These are phyloP conservation scores for Ephemerocybe angulata DNA, from an alignment of 768 basidiomycete species.

Conservation along the genomic window DNA sequence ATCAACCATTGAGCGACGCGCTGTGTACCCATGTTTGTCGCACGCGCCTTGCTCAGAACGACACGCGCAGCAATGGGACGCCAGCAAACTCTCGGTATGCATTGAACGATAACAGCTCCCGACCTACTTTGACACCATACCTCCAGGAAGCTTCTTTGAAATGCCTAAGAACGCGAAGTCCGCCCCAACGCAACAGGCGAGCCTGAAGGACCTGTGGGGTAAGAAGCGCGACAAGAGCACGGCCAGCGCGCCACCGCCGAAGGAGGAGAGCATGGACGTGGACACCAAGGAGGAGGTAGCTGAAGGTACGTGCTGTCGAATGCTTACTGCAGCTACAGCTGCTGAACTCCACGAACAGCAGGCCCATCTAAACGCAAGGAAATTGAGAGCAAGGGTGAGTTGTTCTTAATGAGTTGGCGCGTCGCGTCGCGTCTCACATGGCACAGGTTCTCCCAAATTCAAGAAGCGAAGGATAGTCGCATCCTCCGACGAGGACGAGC, in stretches of 20 bases:
- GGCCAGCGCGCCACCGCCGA: slow-evolving; percentile 15
- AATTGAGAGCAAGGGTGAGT: slow-evolving; percentile 8
- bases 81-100: slow-evolving; percentile 69
- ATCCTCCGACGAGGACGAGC: slow-evolving; percentile 51
- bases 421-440: slow-evolving; percentile 2
- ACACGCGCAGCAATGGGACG: slow-evolving; percentile 49
- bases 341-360: slow-evolving; percentile 17
- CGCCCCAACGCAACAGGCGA: slow-evolving; percentile 74
- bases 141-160: slow-evolving; percentile 67
- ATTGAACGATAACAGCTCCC: neutral
- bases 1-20: slow-evolving; percentile 36
- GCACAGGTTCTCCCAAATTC: slow-evolving; percentile 29
- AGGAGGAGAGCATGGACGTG: slow-evolving; percentile 28
- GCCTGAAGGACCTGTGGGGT: slow-evolving; percentile 71
- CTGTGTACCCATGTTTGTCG: slow-evolving; percentile 43
- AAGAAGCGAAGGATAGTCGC: slow-evolving; percentile 54
- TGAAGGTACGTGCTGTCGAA: slow-evolving; percentile 17
- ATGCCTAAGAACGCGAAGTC: slow-evolving; percentile 69
- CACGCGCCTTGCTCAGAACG: slow-evolving; percentile 33
- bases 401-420: neutral
- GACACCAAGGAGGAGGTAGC: slow-evolving; percentile 19
- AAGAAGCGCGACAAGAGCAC: slow-evolving; percentile 35
- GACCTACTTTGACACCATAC: slow-evolving; percentile 3
- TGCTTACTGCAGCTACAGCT: neutral
- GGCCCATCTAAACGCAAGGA: slow-evolving; percentile 43